Evolutionary conservation across 768 basidiomycete genomes (phyloP), one percentile per base, ranked within the genome.

Genomic region (Mrakia hoshinonis): DNA sequence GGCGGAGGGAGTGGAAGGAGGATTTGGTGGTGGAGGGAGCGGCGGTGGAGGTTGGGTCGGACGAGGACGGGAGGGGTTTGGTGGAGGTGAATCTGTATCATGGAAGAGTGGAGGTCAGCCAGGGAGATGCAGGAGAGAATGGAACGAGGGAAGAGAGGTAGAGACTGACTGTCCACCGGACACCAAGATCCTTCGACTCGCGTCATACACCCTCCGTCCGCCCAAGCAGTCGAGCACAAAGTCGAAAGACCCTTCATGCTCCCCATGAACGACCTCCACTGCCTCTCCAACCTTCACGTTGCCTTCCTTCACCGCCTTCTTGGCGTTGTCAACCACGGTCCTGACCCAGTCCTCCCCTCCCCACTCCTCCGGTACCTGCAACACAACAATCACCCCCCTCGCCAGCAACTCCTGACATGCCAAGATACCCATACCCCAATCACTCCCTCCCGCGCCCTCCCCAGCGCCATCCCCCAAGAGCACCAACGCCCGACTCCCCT

Each of bases 161-260:
- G 13, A 38, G 31, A 73, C 67, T 58, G 29, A 73, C 72, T 58
- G 48, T 12, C 77, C 77, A 1, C 75, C 74, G 63, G 74, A 70
- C 58, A 74, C 68, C 29, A 78, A 65, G 34, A 78, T 74, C 1
- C 76, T 73, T 47, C 77, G 70, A 4, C 70, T 71, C 15, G 75
- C 76, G 36, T 78, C 77, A 69, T 77, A 78, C 10, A 77, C 69
- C 69, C 74, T 73, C 15, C 70, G 49, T 4, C 74, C 76, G 26
- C 75, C 77, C 10, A 76, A 72, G 15, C 75, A 76, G 68, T 78
- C 77, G 18, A 78, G 65, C 1, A 78, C 76, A 13, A 75, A 75
- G 29, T 77, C 76, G 67, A 76, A 78, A 29, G 68, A 73, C 4
- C 74, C 74, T 62, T 78, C 77, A 63, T 76, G 74, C 31, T 75